Evolutionary conservation across 2,329 filamentous ascomycete genomes (phyloP), one percentile per base, ranked within the genome.

Genomic region (Fusarium sp.): DNA sequence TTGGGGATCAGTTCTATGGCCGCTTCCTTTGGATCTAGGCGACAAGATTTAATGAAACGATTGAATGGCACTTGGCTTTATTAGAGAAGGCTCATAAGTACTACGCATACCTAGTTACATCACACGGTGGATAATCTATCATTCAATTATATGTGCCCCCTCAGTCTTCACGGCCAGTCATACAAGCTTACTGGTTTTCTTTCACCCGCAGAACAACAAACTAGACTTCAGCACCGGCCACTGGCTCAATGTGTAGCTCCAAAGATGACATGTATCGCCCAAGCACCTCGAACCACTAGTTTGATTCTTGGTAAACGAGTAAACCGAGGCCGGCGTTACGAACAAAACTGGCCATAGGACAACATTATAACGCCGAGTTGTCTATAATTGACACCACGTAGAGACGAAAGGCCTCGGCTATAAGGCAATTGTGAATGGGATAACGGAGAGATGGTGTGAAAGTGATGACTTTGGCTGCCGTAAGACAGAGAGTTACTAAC

Each of bases 1-100:
- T 56, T 36, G 30, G 28, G 32, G 24, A 26, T 63, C 40, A 23
- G 34, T 53, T 44, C 20, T 34, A 12, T 19, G 34, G 20, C 48
- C 38, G 28, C 10, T 46, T 59, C 56, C 40, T 38, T n/a, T 19
- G 49, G 23, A 20, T 17, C 21, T 20, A 20, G 20, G 34, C 26
- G 26, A 40, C 19, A 21, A 40, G 42, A 42, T 43, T 26, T 32
- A 55, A 50, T 36, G 7, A 40, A 28, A 36, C 45, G 30, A 20
- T 51, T 30, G 19, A 32, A 19, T 39, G 23, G 49, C 23, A 20
- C 36, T 45, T 51, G 36, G 34, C 17, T 34, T 49, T 19, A 14
- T 45, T 15, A 23, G 7, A 17, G 17, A 30, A n/a, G 34, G 7
- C n/a, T 36, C 17, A 17, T 36, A 36, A 17, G 17, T 11, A 36